A percentile compares a stretch with the other conserved stretches of the same genome.
Conservation (phyloP, 1,284 basidiomycete species). For the Abortiporus biennis region DNA sequence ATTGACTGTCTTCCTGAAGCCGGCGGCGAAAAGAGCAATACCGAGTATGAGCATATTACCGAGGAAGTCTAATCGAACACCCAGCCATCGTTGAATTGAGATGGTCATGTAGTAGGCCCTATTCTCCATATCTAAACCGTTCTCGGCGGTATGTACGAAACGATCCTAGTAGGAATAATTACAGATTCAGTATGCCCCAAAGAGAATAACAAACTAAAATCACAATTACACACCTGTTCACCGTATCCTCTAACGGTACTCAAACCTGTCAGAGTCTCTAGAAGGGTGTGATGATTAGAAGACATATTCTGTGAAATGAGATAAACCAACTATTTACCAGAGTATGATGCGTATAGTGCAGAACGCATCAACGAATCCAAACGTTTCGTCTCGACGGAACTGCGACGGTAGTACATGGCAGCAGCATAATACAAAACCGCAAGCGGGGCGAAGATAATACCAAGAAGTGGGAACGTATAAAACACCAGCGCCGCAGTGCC, state of each 20-base stretch:
- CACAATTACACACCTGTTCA: slow-evolving; percentile 26
- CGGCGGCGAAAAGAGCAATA: slow-evolving; percentile 64
- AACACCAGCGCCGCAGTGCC: slow-evolving; percentile 58
- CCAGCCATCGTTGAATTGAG: slow-evolving; percentile 56
- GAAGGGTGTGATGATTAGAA: not conserved
- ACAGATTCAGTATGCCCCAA: too few species aligned
- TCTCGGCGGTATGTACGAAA: slow-evolving; percentile 41
- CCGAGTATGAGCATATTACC: slow-evolving; percentile 73
- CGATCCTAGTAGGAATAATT: slow-evolving; percentile 21
- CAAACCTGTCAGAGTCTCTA: slow-evolving; percentile 58
- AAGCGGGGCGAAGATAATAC: slow-evolving; percentile 53
- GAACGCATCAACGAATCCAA: slow-evolving; percentile 68
- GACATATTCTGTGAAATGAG: not conserved
- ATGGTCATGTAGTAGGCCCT: slow-evolving; percentile 78
- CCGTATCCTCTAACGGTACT: slow-evolving; percentile 62
- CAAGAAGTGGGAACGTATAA: slow-evolving; percentile 58
- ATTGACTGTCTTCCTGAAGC: slow-evolving; percentile 41
- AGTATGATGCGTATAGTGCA: slow-evolving; percentile 52
- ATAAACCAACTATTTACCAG: slow-evolving; percentile 25
- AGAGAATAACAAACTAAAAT: too few species aligned
- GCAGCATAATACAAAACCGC: slow-evolving; percentile 41
- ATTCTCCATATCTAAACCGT: slow-evolving; percentile 56
- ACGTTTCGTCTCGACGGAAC: slow-evolving; percentile 62
- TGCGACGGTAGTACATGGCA: slow-evolving; percentile 47
- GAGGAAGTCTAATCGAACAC: slow-evolving; percentile 58